Evolutionary conservation across 768 basidiomycete species (phyloP).

Genomic region (Paxillus involutus): DNA sequence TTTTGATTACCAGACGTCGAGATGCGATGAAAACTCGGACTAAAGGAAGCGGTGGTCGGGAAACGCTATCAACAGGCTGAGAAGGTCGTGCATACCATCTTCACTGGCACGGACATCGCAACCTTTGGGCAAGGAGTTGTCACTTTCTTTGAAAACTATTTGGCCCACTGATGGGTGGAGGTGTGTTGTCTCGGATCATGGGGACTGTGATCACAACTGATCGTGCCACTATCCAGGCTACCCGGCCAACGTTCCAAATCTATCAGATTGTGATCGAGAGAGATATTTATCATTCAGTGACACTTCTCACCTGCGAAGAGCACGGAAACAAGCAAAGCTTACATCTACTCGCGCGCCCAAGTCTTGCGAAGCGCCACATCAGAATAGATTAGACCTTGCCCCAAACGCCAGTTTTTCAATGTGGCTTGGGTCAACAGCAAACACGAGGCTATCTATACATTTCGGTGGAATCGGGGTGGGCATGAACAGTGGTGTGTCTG

Average conservation of each 20-base stretch:
- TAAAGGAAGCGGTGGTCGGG: constrained; percentile 37
- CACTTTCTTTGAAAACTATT: constrained; percentile 37
- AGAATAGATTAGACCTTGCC: constrained; percentile 5
- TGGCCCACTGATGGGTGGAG: constrained; percentile 11
- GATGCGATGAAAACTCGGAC: constrained; percentile 19
- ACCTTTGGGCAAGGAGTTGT: constrained; percentile 41
- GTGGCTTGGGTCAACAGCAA: neutral
- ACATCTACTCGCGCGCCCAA: neutral
- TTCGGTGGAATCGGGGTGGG: constrained; percentile 1
- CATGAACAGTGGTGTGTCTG: constrained; percentile 2
- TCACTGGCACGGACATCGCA: constrained; percentile 39
- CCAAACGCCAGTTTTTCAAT: neutral
- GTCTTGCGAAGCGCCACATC: neutral
- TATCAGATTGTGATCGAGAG: neutral
- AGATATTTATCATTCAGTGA: constrained; percentile 1
- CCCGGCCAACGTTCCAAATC: neutral
- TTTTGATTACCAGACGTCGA: constrained; percentile 9
- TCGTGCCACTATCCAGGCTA: neutral
- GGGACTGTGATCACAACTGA: neutral
- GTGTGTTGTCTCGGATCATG: constrained; percentile 7
- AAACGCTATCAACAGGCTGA: constrained; percentile 32
- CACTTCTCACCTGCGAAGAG: constrained; percentile 3
- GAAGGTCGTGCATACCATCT: constrained; percentile 39
- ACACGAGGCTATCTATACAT: constrained; percentile 8
- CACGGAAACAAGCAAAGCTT: constrained; percentile 3